Base-by-base conservation (phyloP, 129 eudicot species). In the Glebionis coronaria region DNA sequence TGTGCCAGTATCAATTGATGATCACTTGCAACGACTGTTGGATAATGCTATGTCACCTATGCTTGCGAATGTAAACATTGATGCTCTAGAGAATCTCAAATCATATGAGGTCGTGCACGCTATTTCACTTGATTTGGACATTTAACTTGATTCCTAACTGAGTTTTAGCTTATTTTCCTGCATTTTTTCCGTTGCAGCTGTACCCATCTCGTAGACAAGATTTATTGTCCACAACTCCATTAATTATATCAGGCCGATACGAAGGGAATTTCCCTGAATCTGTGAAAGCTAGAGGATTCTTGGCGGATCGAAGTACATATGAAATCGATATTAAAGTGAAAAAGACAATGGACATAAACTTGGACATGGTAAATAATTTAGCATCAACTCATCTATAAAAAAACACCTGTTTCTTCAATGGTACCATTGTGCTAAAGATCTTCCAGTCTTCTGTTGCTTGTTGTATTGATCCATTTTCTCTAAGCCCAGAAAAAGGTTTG, bases 211-310 rank as follows among this genome's bases (percentile, higher is more conserved):
- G 57, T 35, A 69, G 81, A 65, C 97, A 91, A 63, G 99, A 93
- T 73, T 38, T 75, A 49, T 67, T 74, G 13, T 76, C 82, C 18
- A 81, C 76, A 75, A 69, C 75, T 46, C 97, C 97, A 13, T 66
- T 93, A 77, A 65, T 80, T 63, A 55, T 93, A 74, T 81, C 86
- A 20, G 99, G 99, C 49, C 83, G 95, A 78, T 94, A 71, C 76
- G 16, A 53, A 21, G 97, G 95, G 51, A 73, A 69, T 12, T 82
- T 89, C 53, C 95, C 99, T 0, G 87, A 83, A 8, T 29, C 68
- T n/a, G 47, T 86, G 47, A 73, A 81, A 79, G 81, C 76, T 16
- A 61, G 76, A 63, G 99, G 99, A 27, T 73, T 74, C 68, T 27
- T 82, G 78, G 84, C 90, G 18, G 97, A 94, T 82, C 72, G 61